Base-by-base conservation (phyloP, 441 rosid species). In the Arabidopsis hybrid region DNA sequence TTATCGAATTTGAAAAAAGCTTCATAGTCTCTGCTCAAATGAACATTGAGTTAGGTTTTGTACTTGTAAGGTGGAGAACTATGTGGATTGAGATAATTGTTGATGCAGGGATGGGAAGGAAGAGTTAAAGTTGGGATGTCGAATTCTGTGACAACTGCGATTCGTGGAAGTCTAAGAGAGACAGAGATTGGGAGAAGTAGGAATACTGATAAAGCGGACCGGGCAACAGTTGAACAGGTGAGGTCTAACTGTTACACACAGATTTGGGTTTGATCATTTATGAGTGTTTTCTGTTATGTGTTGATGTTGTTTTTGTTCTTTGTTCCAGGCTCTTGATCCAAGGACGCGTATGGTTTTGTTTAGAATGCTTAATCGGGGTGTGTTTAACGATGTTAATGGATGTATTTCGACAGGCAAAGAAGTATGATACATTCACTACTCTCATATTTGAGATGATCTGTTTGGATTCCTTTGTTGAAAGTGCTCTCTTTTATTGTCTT, bases 351-450 rank as follows among this genome's bases (percentile, higher is more conserved):
- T 88, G 95, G 94, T 90, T 70, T 82, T 94, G 51, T 94, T 86
- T 83, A 94, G 93, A 80, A 94, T 94, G 97, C 81, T 94, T 58
- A 92, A 92, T 75, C 87, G 95, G 0, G 94, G 91, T 47, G 87
- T 92, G 3, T 94, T 91, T 70, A 71, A 88, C 63, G 93, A 90
- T 67, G 90, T 95, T 18, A 92, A 90, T 64, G 97, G 97, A 31
- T 95, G 99, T 84, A 92, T 95, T 64, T 95, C 99, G 0, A 95
- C 99, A 29, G 99, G 97, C 60, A 94, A 94, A 86, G 99, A 94
- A 85, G 97, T 92, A 82, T 12, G 78, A 21, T 5, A 31, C 56
- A 0, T 61, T 57, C 9, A 51, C 16, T 43, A 13, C 29, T 34
- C 32, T 63, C 65, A 6, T 49, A 16, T 58, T 59, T 0, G 13